Percentiles rank a stretch among this genome's conserved stretches.
Conservation (phyloP, 2,329 filamentous ascomycete species). For the Fusarium mangiferae region DNA sequence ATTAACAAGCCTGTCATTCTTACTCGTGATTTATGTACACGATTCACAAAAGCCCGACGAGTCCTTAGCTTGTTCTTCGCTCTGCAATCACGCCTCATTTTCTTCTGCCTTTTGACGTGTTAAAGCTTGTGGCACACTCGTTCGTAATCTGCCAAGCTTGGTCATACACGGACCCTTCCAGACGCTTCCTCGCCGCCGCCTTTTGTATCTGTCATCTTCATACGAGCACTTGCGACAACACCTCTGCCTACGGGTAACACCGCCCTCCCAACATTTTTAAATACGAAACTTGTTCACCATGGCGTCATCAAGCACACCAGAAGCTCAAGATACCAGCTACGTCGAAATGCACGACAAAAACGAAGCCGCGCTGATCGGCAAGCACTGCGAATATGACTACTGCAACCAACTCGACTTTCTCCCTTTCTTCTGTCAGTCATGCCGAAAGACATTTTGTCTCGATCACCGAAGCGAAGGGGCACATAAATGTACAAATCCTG, state of each 20-base stretch:
- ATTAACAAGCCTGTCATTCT: constrained; percentile 3
- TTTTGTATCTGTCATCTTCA: constrained; percentile 38
- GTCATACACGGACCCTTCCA: constrained; percentile 48
- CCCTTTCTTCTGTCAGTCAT: constrained; percentile 93
- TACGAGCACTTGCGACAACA: constrained; percentile 42
- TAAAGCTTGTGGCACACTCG: constrained; percentile 7
- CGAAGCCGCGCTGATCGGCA: constrained; percentile 87
- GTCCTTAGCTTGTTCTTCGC: background rate
- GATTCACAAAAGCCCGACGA: background rate
- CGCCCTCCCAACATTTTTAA: constrained; percentile 18
- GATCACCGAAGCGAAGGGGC: constrained; percentile 90
- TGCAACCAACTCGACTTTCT: constrained; percentile 97
- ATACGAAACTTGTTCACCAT: constrained; percentile 51
- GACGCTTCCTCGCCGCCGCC: constrained; percentile 47
- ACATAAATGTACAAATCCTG: constrained; percentile 73
- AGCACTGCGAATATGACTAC: constrained; percentile 89
- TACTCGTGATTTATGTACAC: background rate
- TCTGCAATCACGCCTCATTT: background rate
- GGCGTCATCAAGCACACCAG: constrained; percentile 61
- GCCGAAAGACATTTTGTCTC: constrained; percentile 85
- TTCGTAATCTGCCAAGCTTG: constrained; percentile 39
- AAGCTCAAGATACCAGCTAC: constrained; percentile 65
- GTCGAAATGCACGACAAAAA: constrained; percentile 75
- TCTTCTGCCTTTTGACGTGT: background rate
- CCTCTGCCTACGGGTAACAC: constrained; percentile 41